Evolutionary conservation across 208 protist genomes (phyloP).

Genomic region (Trypanosomatidae sp.): DNA sequence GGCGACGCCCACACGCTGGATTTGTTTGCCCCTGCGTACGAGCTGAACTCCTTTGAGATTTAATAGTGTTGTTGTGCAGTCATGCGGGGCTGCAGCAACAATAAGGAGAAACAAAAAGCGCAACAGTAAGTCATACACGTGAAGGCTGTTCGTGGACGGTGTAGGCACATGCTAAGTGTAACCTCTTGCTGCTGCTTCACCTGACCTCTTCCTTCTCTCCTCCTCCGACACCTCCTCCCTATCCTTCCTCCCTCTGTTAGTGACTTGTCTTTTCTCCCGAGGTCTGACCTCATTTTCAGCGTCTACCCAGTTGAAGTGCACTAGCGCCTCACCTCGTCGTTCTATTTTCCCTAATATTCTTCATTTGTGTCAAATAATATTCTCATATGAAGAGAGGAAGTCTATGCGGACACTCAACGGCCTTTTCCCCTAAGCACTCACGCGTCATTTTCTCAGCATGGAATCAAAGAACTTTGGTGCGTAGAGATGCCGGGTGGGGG

Average conservation of each 20-base stretch:
- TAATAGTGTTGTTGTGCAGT: not conserved
- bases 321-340: not conserved
- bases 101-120: not conserved
- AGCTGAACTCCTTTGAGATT: constrained; percentile 15
- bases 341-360: constrained; percentile 16
- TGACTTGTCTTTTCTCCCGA: not conserved
- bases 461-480: not conserved
- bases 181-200: not conserved
- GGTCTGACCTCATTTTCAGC: not conserved
- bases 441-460: not conserved
- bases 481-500: not conserved
- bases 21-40: constrained; percentile 54
- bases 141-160: not conserved
- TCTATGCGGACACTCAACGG: not conserved
- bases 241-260: not conserved
- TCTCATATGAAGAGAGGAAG: not conserved
- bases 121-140: not conserved
- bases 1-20: constrained; percentile 78
- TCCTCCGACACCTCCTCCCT: not conserved
- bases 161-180: not conserved
- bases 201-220: not conserved
- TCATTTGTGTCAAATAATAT: constrained; percentile 2
- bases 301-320: not conserved
- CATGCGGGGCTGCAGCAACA: not conserved
- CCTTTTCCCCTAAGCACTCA: not conserved